Base-by-base conservation (phyloP, 1,139 yeast genomes). In the Pichia sp. region DNA sequence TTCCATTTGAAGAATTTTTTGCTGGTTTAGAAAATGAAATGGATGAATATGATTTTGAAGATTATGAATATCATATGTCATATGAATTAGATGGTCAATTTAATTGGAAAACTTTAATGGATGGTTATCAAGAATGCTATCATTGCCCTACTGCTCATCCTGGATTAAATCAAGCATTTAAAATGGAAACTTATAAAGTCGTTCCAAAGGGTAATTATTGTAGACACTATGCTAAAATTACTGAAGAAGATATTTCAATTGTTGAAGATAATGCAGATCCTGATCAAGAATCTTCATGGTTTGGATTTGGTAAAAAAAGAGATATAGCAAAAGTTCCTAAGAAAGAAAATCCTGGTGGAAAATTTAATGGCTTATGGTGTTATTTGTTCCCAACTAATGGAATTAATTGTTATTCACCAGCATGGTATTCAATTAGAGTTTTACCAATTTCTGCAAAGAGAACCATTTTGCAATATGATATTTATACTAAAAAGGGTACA, bases 91-190 rank as follows among this genome's bases (percentile, higher is more conserved):
- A 78, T 55, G 84, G 83, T 47, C 68, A 75, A 56, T 79, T 79
- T 65, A 79, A 79, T 64, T 79, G 84, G 84, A 79, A 79, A 59
- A 79, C 84, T 2, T 69, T 79, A 53, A 78, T 79, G 82, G 84
- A 79, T 58, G 84, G 84, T 3, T 79, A 79, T 64, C 82, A 79
- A 64, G 84, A 79, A 63, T 79, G 84, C 55, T 78, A 78, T 64
- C 84, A 79, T 60, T 79, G 84, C 62, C 83, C 83, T 37, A 79
- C 83, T 27, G 83, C 83, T 1, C 84, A 79, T 57, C 83, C 83
- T 3, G 83, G 83, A 7, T 67, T 79, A 52, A 71, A 72, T 48
- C 62, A 74, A 36, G 82, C 83, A 9, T 79, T 79, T 65, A 73
- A 69, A 56, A 79, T 79, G 81, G 80, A 76, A 57, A 79, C 84